These are phyloP conservation scores for Platanthera guangdongensis DNA, from an alignment of 106 monocot genomes.

Conservation along the genomic window DNA sequence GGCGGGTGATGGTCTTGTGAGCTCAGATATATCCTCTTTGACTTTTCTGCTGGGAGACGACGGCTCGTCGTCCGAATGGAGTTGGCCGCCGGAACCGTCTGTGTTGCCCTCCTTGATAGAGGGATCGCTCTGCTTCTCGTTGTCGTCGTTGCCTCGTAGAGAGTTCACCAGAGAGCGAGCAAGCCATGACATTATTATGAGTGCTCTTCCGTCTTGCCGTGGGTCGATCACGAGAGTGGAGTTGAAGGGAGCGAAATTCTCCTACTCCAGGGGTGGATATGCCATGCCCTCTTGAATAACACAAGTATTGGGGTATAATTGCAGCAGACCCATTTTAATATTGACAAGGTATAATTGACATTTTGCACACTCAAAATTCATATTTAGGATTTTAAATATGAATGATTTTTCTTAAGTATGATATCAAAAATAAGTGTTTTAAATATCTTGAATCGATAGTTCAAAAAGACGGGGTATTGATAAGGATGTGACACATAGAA, in stretches of 20 bases:
- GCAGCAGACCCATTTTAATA: no score
- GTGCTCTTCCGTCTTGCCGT: constrained; percentile 1
- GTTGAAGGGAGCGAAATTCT: background rate
- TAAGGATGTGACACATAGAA: no score
- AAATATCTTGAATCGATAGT: no score
- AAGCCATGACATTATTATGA: constrained; percentile 48
- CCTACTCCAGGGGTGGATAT: background rate
- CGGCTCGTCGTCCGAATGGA: constrained; percentile 1
- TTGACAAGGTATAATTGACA: no score
- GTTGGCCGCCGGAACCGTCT: background rate
- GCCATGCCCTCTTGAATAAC: no score
- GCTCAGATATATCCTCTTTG: constrained; percentile 77
- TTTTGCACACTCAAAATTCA: no score
- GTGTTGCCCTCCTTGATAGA: background rate
- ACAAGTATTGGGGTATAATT: no score
- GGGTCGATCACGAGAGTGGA: background rate
- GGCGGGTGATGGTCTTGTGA: constrained; percentile 68
- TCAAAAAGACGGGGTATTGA: no score
- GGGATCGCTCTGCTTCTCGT: constrained; percentile 3
- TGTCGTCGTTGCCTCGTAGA: constrained; percentile 21
- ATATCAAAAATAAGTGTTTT: no score
- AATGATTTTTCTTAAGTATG: no score
- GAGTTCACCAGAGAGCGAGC: constrained; percentile 50
- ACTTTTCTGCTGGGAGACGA: constrained; percentile 31
- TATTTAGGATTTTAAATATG: no score